Conservation (phyloP, 2,329 filamentous ascomycete species). For the Penicillium sumatraense region DNA sequence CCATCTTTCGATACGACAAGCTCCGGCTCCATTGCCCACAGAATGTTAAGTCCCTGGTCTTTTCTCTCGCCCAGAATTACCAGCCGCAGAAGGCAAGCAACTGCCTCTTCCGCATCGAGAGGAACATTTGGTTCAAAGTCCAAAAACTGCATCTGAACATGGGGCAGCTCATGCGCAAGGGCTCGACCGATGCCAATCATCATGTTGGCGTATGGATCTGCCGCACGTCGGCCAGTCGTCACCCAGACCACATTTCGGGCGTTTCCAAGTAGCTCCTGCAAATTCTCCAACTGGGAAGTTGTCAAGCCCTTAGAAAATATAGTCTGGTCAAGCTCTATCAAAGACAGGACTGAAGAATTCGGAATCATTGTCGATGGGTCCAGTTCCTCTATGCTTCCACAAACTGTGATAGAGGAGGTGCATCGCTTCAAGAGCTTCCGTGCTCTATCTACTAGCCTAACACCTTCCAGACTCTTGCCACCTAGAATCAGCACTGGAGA, state of each 20-base stretch:
- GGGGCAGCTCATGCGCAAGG: background rate
- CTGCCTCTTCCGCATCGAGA: background rate
- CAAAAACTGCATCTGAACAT: background rate
- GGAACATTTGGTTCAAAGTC: background rate
- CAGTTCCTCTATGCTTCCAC: too few relatives aligned
- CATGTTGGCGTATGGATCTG: conserved; percentile 1
- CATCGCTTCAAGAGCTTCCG: too few relatives aligned
- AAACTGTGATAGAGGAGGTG: too few relatives aligned
- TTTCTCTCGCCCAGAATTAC: too few relatives aligned
- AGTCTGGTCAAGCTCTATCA: conserved; percentile 1
- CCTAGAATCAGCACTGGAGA: too few relatives aligned
- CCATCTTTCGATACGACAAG: too few relatives aligned
- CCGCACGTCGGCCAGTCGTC: background rate
- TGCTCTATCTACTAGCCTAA: too few relatives aligned
- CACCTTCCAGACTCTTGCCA: too few relatives aligned
- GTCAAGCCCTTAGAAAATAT: background rate
- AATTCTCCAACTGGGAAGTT: background rate
- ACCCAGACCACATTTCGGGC: conserved; percentile 3
- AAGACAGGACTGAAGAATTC: background rate
- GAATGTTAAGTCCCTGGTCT: too few relatives aligned
- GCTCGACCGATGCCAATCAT: conserved; percentile 3
- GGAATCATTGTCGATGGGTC: too few relatives aligned
- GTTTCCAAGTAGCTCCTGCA: background rate
- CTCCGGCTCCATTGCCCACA: too few relatives aligned
- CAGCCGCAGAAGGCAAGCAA: too few relatives aligned